Conservation (phyloP, 129 eudicot genomes). For the Flaveria sonorensis region DNA sequence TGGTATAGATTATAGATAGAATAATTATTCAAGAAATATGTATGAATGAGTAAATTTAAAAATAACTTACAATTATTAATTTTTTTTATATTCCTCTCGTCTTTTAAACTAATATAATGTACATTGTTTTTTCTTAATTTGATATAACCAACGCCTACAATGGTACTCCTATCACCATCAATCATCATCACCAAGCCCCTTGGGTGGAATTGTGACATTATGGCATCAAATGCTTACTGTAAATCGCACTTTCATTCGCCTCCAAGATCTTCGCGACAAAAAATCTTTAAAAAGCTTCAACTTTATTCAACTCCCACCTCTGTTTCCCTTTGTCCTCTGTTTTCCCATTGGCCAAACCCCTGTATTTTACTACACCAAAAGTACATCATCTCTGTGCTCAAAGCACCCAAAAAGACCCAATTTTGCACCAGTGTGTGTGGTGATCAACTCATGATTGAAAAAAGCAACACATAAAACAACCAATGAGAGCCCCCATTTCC, state of each 20-base stretch:
- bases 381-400: conserved; percentile 16
- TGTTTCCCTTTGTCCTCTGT: conserved; percentile 20
- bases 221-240: conserved; percentile 61
- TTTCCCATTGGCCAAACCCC: conserved; percentile 39
- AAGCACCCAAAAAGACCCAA: conserved; percentile 32
- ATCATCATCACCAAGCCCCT: not conserved
- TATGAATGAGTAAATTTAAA: too few species aligned
- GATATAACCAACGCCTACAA: not conserved
- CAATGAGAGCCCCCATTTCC: conserved; percentile 23
- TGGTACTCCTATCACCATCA: conserved; percentile 10
- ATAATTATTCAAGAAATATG: too few species aligned
- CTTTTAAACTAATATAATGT: too few species aligned
- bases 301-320: conserved; percentile 22
- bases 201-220: conserved; percentile 43
- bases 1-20: too few species aligned
- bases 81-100: too few species aligned
- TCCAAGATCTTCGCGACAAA: conserved; percentile 54
- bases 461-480: conserved; percentile 9
- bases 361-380: conserved; percentile 27
- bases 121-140: too few species aligned
- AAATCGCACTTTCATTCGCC: conserved; percentile 52
- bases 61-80: too few species aligned
- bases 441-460: not conserved
- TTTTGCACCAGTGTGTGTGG: conserved; percentile 13
- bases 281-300: conserved; percentile 27